Conservation (phyloP, 2,329 filamentous ascomycete genomes). For the Pseudogymnoascus sp. region DNA sequence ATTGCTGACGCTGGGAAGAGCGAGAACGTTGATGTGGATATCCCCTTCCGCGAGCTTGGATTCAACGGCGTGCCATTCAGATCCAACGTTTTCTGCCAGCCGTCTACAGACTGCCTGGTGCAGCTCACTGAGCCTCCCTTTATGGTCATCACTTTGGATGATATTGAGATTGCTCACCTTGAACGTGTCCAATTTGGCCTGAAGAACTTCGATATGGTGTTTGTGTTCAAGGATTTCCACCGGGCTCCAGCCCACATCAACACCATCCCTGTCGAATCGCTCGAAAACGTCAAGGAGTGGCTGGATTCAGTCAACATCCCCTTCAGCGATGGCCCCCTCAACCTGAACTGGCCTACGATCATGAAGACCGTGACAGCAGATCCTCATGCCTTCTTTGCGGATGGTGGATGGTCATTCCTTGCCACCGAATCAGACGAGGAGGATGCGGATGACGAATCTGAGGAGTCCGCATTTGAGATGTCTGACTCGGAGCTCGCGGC, state of each 20-base stretch:
- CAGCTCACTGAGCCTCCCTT: slow-evolving; percentile 96
- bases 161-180: slow-evolving; percentile 92
- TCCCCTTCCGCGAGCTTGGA: slow-evolving; percentile 91
- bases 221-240: slow-evolving; percentile 96
- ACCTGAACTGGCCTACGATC: slow-evolving; percentile 97
- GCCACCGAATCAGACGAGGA: slow-evolving; percentile 83
- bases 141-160: slow-evolving; percentile 87
- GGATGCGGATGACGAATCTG: slow-evolving; percentile 67
- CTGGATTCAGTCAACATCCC: slow-evolving; percentile 93
- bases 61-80: slow-evolving; percentile 96
- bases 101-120: slow-evolving; percentile 92
- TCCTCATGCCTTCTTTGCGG: slow-evolving; percentile 88
- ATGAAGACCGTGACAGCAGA: slow-evolving; percentile 98
- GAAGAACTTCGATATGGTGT: slow-evolving; percentile 98
- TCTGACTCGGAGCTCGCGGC: slow-evolving; percentile 70
- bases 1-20: slow-evolving; percentile 91
- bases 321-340: slow-evolving; percentile 88
- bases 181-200: slow-evolving; percentile 94
- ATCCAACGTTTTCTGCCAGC: slow-evolving; percentile 91
- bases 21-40: slow-evolving; percentile 86
- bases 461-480: slow-evolving; percentile 90
- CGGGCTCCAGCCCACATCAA: slow-evolving; percentile 91
- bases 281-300: slow-evolving; percentile 97
- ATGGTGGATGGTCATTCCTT: slow-evolving; percentile 93
- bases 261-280: slow-evolving; percentile 90